Evolutionary conservation across 306 rosid genomes (phyloP), one percentile per base, ranked within the genome.

Genomic region (Fagus sylvatica): DNA sequence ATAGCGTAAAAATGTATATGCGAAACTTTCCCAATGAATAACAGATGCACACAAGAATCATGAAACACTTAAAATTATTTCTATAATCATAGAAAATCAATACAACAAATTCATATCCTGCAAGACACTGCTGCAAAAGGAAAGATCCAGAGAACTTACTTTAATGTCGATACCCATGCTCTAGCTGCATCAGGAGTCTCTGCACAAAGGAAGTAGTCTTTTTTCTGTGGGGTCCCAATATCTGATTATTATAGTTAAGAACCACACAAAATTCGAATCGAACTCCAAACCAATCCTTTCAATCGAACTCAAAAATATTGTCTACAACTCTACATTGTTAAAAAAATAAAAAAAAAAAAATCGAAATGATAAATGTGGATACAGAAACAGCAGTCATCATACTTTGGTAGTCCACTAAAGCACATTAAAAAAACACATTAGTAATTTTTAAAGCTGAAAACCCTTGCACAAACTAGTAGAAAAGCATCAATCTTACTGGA

Each of bases 181-280:
- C 91, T 90, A 60, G 99, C 98, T 55, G 99, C 98, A 80, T 87
- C 97, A 74, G 97, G 92, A 81, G 99, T 96, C 88, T 96, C 98
- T 0, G 99, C 98, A 82, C 99, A 96, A 40, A 96, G 98, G 84
- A 96, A 93, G 83, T 93, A 93, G 84, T 96, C 99, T 81, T 90
- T 89, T 85, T 91, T 96, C 88, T 93, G 99, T 15, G 99, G 99
- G 53, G 97, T 96, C 55, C 99, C 98, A 66, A 96, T 90, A 82
- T 93, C 99, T 96, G 78, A 51, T 73, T 48, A 54, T 53, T 46
- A 46, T 37, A 72, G 90, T 91, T 87, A 92, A 91, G 90, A 48
- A 69, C 62, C 68, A 46, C 46, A 46, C 79, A 40, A 32, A 33
- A 53, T 73, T 11, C 43, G 65, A 76, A 39, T 53, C 12, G 3